Base-by-base conservation (phyloP, 2,329 filamentous ascomycete genomes). In the Talaromyces sp. region DNA sequence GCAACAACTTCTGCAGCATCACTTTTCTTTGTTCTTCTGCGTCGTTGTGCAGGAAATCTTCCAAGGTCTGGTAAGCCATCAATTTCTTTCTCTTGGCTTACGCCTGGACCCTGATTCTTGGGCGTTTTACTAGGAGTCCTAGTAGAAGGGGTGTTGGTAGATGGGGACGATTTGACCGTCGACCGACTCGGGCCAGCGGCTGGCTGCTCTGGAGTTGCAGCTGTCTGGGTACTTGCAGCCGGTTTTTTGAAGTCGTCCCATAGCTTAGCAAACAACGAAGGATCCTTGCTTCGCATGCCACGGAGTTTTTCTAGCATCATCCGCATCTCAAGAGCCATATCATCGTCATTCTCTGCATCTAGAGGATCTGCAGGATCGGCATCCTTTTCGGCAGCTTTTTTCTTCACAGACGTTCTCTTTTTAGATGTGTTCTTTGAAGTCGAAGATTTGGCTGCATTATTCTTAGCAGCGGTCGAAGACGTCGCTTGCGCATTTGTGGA, bases 301-400 rank as follows among this genome's bases (percentile, higher is more conserved):
- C 84, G 78, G 82, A 87, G 86, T 68, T 83, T 85, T 45, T 83
- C 80, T 74, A 86, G 83, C 79, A 86, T 81, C 1, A 76, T 77
- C 63, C 81, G 80, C 73, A 86, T 84, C 68, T 86, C 80, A 3
- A 74, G 71, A 67, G 84, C 84, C 60, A 84, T 79, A 19, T 75
- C 76, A 47, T 76, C 76, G 10, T 70, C 70, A 6, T 33, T 35
- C 14, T 65, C 56, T 35, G 41, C 5, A 3, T 60, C 31, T 27
- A 27, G 35, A 1, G n/a, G 16, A 43, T 49, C 41, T 10, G 35
- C 52, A 11, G 60, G n/a, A 22, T 33, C 31, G 19, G 22, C 24
- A 3, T 45, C 41, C 35, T 52, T 54, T 9, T 52, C 52, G 24
- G n/a, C 43, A 11, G 43, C 50, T 39, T 62, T 62, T 47, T 58